Conservation (phyloP, 495 filamentous ascomycete species). For the Penicillium silybi region DNA sequence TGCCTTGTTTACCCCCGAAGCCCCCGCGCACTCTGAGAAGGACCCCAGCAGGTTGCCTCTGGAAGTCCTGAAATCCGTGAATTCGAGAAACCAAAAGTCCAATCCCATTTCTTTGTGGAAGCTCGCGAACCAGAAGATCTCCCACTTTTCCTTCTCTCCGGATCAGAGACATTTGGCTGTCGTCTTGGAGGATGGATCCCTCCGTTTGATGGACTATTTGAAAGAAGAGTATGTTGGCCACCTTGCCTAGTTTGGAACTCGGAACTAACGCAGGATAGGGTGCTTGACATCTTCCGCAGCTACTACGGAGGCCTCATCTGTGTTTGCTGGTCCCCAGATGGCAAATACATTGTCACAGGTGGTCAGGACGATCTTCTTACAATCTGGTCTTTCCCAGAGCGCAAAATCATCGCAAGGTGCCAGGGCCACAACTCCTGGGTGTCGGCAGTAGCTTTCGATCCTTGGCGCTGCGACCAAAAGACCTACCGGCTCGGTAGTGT, state of each 20-base stretch:
- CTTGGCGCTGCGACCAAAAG: conserved; percentile 90
- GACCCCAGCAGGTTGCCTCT: conserved; percentile 41
- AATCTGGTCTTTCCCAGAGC: conserved; percentile 87
- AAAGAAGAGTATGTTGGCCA: conserved; percentile 69
- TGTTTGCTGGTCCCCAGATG: conserved; percentile 96
- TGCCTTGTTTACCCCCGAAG: conserved; percentile 63
- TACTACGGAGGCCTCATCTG: conserved; percentile 92
- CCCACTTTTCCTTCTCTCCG: conserved; percentile 84
- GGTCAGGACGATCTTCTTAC: conserved; percentile 93
- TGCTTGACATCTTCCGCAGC: conserved; percentile 78
- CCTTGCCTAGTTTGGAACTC: neutral
- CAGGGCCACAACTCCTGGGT: conserved; percentile 96
- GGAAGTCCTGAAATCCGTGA: conserved; percentile 79
- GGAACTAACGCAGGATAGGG: conserved; percentile 42
- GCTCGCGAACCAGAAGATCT: conserved; percentile 81
- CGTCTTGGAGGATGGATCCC: conserved; percentile 84
- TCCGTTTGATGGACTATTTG: conserved; percentile 87
- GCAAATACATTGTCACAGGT: conserved; percentile 91
- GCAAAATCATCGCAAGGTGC: conserved; percentile 81
- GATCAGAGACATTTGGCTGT: conserved; percentile 84
- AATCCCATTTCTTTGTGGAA: conserved; percentile 94
- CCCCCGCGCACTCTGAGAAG: conserved; percentile 39
- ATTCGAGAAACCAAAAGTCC: conserved; percentile 85
- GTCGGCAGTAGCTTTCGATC: conserved; percentile 86
- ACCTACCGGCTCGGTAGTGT: conserved; percentile 96